phyloP scores from a whole-genome alignment of 2,329 filamentous ascomycete genomes.

The Lasiodiplodia gonubiensis region DNA sequence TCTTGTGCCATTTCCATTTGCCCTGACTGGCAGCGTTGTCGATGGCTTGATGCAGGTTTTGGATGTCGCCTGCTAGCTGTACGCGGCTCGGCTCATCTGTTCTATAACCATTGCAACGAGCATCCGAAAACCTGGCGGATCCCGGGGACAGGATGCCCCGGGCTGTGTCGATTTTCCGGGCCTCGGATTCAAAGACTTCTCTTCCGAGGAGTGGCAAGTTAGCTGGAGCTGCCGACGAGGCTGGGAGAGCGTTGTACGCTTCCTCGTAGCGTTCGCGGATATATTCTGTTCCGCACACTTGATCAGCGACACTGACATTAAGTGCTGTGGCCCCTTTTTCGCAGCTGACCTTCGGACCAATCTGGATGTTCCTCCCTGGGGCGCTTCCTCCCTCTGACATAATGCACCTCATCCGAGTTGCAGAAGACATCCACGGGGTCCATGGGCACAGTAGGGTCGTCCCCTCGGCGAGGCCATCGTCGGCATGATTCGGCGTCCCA shows the following conservation, averaged over 20 bases:
- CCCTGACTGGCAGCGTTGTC: too few relatives aligned
- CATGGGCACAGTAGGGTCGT: neutral
- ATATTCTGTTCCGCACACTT: neutral
- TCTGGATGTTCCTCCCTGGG: neutral
- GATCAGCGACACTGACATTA: neutral
- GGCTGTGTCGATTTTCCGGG: neutral
- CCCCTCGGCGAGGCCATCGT: neutral
- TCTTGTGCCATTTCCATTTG: slow-evolving; percentile 7
- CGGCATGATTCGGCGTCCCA: slow-evolving; percentile 13
- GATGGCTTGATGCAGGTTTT: neutral
- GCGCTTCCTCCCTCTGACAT: neutral
- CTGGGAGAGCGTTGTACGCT: neutral
- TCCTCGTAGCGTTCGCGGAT: neutral
- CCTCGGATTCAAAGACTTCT: too few relatives aligned
- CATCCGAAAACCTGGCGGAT: too few relatives aligned
- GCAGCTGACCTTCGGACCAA: slow-evolving; percentile 1
- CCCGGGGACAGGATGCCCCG: neutral
- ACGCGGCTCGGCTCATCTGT: neutral
- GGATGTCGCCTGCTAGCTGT: neutral
- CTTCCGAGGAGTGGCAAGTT: too few relatives aligned
- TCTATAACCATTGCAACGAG: neutral
- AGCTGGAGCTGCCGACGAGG: too few relatives aligned
- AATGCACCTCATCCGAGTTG: slow-evolving; percentile 12
- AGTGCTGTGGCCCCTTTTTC: neutral
- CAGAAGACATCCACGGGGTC: slow-evolving; percentile 12